Base-by-base conservation (phyloP, 2,329 filamentous ascomycete genomes). In the Colletotrichum plurivorum region DNA sequence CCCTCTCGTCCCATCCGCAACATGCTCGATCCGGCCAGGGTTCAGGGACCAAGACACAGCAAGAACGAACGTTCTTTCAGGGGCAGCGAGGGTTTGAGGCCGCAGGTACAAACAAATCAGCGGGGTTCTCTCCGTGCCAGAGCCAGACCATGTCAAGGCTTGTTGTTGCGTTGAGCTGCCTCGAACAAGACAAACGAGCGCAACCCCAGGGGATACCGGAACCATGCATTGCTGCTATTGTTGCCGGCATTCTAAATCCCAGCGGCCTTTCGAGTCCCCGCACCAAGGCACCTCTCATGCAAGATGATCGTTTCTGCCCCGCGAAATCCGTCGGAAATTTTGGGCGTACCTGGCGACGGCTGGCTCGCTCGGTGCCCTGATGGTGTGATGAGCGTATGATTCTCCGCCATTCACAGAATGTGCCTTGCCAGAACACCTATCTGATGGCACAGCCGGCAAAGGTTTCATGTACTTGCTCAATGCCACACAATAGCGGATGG, bases 241-340 rank as follows among this genome's bases (percentile, higher is more conserved):
- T 36, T 46, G 36, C 59, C 65, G 60, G 39, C 39, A 52, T 13
- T 48, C 46, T 39, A 20, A 68, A 63, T 43, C 46, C 45, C 39
- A 48, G 20, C 27, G 16, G 53, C 45, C 25, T 54, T 41, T 52
- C 36, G 27, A 41, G 20, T 9, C 60, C 54, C 60, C 48, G 48
- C 27, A 64, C 27, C 43, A 41, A 53, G 27, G 31, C 48, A 49
- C 36, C 31, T 31, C 22, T 61, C 53, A 58, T 64, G 70, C 63
- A 70, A 68, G 67, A 71, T 71, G 46, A 70, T 71, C 63, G 67
- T 46, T 53, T 59, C 58, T 43, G 62, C 66, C 63, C 63, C 56
- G 57, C 67, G 63, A 69, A 51, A 51, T 58, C 67, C 48, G 52
- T 69, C 68, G 60, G 64, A 49, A 51, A 57, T 39, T 60, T 65